These are phyloP conservation scores for Rhizoctonia solani DNA, from an alignment of 1,284 basidiomycete species.

Conservation along the genomic window DNA sequence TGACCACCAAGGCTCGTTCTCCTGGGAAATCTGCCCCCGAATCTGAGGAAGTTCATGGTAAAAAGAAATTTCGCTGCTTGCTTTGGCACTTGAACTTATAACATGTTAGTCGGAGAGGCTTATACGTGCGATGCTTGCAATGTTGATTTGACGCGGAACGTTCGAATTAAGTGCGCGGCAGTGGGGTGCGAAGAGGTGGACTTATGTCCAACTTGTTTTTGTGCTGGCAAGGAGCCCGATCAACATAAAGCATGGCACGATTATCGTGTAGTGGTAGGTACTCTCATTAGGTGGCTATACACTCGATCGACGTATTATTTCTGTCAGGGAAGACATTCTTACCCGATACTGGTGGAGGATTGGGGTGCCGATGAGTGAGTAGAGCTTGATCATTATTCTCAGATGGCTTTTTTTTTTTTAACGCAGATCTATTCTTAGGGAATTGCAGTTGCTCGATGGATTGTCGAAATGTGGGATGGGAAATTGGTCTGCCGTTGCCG, in stretches of 20 bases:
- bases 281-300: constrained; percentile 20
- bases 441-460: constrained; percentile 89
- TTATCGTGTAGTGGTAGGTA: constrained; percentile 84
- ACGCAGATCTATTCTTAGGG: constrained; percentile 54
- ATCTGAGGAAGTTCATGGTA: constrained; percentile 17
- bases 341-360: constrained; percentile 92
- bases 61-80: background rate
- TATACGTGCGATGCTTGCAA: constrained; percentile 14
- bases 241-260: constrained; percentile 87
- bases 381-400: background rate
- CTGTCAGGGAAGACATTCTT: constrained; percentile 86
- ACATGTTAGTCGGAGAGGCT: background rate
- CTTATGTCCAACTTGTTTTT: constrained; percentile 89
- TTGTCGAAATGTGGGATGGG: constrained; percentile 89
- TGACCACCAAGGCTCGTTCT: constrained; percentile 16
- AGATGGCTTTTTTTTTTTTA: constrained; percentile 2
- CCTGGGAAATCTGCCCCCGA: background rate
- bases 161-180: constrained; percentile 89
- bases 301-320: constrained; percentile 16
- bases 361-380: constrained; percentile 97
- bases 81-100: background rate
- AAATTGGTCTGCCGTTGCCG: constrained; percentile 97
- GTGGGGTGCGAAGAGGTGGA: constrained; percentile 83
- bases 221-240: constrained; percentile 85
- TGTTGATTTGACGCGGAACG: constrained; percentile 14